These are phyloP conservation scores for Cardiospermum halicacabum DNA, from an alignment of 345 rosid species.

Conservation along the genomic window DNA sequence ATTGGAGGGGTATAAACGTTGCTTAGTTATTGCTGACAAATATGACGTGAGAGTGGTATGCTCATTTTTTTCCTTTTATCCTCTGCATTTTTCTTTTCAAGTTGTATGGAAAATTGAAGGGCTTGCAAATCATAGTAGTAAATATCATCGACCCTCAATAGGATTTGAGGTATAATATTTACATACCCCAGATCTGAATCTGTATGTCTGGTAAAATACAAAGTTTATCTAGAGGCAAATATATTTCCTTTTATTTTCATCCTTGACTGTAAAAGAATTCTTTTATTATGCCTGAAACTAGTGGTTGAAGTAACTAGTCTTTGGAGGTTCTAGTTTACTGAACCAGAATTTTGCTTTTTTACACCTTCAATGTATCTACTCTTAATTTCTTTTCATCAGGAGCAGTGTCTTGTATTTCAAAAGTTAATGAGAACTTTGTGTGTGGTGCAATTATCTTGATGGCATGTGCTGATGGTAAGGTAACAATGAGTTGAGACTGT, in stretches of 20 bases:
- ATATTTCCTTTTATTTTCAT: background rate
- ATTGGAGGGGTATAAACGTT: slow-evolving; percentile 84
- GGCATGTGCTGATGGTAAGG: background rate
- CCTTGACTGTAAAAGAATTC: background rate
- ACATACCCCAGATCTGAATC: background rate
- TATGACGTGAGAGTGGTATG: slow-evolving; percentile 96
- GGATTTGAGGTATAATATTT: background rate
- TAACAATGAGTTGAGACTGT: background rate
- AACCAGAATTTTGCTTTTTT: background rate
- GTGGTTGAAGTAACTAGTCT: too few relatives aligned
- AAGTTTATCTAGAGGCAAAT: background rate
- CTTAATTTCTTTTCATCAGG: background rate
- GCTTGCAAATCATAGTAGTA: background rate
- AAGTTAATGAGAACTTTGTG: background rate
- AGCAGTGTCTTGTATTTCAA: background rate
- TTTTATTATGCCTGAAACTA: background rate
- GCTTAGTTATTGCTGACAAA: slow-evolving; percentile 83
- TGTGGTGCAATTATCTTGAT: background rate
- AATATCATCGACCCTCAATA: background rate
- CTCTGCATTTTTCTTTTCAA: background rate
- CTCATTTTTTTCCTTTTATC: slow-evolving; percentile 10
- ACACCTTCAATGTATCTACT: background rate
- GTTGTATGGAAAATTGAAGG: background rate
- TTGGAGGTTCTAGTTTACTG: background rate
- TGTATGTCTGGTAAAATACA: background rate